These are phyloP conservation scores for Sphaerulina vaccinii DNA, from an alignment of 2,329 filamentous ascomycete genomes.

Conservation along the genomic window DNA sequence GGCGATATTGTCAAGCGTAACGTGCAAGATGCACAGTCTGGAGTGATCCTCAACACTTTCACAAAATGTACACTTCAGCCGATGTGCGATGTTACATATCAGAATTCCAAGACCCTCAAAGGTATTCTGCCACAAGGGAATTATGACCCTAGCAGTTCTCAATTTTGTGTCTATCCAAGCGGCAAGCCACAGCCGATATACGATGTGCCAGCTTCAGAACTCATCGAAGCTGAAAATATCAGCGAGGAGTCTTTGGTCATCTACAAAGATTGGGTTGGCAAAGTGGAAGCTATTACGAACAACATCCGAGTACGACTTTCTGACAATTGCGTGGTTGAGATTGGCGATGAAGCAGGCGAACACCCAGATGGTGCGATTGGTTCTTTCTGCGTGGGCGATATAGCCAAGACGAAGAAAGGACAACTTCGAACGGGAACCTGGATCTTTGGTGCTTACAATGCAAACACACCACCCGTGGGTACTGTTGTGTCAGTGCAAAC, in stretches of 20 bases:
- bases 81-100: conserved; percentile 32
- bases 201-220: conserved; percentile 35
- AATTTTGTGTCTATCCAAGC: conserved; percentile 19
- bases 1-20: conserved; percentile 57
- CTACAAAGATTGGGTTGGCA: conserved; percentile 57
- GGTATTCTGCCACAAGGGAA: conserved; percentile 26
- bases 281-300: conserved; percentile 51
- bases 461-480: conserved; percentile 51
- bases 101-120: conserved; percentile 21
- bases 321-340: conserved; percentile 55
- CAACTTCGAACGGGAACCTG: conserved; percentile 54
- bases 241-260: conserved; percentile 54
- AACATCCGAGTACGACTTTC: conserved; percentile 52
- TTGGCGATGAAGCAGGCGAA: conserved; percentile 47
- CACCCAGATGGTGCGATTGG: conserved; percentile 28
- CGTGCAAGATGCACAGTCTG: conserved; percentile 51
- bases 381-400: conserved; percentile 48
- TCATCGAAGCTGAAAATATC: conserved; percentile 37
- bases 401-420: conserved; percentile 52
- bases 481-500: conserved; percentile 53
- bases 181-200: conserved; percentile 24
- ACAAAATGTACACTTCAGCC: conserved; percentile 47
- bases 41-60: conserved; percentile 53
- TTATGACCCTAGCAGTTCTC: conserved; percentile 12
- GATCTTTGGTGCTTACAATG: conserved; percentile 53